These are phyloP conservation scores for Hymenoscyphus linearis DNA, from an alignment of 2,329 filamentous ascomycete genomes.

Conservation along the genomic window DNA sequence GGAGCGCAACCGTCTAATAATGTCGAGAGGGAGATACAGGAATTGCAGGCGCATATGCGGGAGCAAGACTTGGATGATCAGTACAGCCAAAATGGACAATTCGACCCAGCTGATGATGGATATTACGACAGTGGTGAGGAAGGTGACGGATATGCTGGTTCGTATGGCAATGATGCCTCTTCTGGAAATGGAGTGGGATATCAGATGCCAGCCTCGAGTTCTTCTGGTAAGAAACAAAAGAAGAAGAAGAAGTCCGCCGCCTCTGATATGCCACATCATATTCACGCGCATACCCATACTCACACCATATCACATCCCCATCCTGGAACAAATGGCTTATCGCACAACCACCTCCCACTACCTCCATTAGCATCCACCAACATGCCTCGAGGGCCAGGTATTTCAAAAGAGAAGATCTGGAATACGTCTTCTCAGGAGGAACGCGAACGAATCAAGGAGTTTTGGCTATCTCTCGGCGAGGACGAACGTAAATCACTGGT, in stretches of 20 bases:
- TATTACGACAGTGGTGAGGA: slow-evolving; percentile 54
- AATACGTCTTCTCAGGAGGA: slow-evolving; percentile 93
- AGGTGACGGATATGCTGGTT: slow-evolving; percentile 30
- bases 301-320: slow-evolving; percentile 5
- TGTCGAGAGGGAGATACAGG: slow-evolving; percentile 25
- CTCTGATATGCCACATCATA: slow-evolving; percentile 19
- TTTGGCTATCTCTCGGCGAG: slow-evolving; percentile 92
- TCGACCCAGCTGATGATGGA: slow-evolving; percentile 45
- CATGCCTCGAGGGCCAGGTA: slow-evolving; percentile 34
- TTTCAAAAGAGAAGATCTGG: slow-evolving; percentile 79
- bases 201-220: slow-evolving; percentile 20
- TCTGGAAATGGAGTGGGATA: slow-evolving; percentile 27
- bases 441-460: slow-evolving; percentile 94
- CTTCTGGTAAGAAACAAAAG: slow-evolving; percentile 33
- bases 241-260: slow-evolving; percentile 36
- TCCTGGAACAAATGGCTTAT: slow-evolving; percentile 23
- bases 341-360: slow-evolving; percentile 31
- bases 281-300: slow-evolving; percentile 14
- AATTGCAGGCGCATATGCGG: slow-evolving; percentile 27
- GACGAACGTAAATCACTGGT: slow-evolving; percentile 92
- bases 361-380: slow-evolving; percentile 37
- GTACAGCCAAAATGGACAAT: slow-evolving; percentile 31
- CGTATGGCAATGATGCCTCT: slow-evolving; percentile 30
- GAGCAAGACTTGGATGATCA: slow-evolving; percentile 26
- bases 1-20: slow-evolving; percentile 17